Conservation (phyloP, 352 stramenopile genomes). For the Phytopythium boreale region DNA sequence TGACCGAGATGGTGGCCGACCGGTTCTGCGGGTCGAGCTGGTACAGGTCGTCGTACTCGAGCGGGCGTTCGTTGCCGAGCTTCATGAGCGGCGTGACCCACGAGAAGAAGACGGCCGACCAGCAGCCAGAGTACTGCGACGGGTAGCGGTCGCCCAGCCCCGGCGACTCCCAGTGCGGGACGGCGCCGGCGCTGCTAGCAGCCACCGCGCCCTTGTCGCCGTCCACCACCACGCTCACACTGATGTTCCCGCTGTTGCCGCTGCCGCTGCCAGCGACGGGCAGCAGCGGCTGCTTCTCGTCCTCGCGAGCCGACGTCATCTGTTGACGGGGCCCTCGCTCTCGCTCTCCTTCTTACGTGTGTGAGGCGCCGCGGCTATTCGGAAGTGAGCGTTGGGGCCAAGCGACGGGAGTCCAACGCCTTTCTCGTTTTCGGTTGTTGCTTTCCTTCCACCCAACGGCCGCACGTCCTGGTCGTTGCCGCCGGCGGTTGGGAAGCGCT, state of each 20-base stretch:
- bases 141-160: slow-evolving; percentile 63
- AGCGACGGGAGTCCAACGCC: too few species aligned
- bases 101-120: slow-evolving; percentile 75
- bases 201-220: slow-evolving; percentile 3
- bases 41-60: slow-evolving; percentile 84
- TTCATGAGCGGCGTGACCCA: slow-evolving; percentile 89
- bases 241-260: neutral
- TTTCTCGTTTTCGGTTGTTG: too few species aligned
- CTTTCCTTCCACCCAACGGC: neutral
- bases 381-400: neutral
- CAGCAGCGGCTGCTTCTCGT: slow-evolving; percentile 28
- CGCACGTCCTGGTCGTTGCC: neutral
- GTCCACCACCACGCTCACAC: slow-evolving; percentile 4
- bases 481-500: neutral
- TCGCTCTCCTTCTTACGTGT: neutral
- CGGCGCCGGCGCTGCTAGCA: neutral
- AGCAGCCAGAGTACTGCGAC: slow-evolving; percentile 48
- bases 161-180: slow-evolving; percentile 16
- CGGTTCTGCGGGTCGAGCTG: slow-evolving; percentile 79
- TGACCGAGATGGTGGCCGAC: slow-evolving; percentile 30
- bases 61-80: slow-evolving; percentile 69
- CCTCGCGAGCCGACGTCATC: slow-evolving; percentile 11
- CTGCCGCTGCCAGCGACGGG: neutral
- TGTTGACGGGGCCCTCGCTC: neutral
- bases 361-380: neutral